Conservation (phyloP, 2,329 filamentous ascomycete genomes). For the Pseudocercospora eumusae region DNA sequence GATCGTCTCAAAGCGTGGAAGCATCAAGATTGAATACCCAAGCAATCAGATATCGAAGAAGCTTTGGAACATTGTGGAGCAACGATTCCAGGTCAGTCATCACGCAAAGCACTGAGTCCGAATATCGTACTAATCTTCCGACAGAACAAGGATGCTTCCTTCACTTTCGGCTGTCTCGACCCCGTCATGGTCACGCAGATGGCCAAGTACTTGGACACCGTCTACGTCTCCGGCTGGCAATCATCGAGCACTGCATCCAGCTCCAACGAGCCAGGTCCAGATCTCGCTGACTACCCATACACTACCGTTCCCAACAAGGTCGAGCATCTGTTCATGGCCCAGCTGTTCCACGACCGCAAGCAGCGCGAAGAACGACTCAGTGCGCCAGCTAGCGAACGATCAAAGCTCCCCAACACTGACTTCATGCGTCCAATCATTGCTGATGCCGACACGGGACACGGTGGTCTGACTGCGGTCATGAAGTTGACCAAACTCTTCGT, state of each 20-base stretch:
- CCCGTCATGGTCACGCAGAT: constrained; percentile 99
- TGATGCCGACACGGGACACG: constrained; percentile 95
- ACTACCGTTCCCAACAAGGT: constrained; percentile 99
- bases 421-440: constrained; percentile 95
- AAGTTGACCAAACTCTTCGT: constrained; percentile 98
- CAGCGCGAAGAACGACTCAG: constrained; percentile 92
- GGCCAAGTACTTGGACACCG: constrained; percentile 97
- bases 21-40: constrained; percentile 85
- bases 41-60: constrained; percentile 91
- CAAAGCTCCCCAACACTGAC: constrained; percentile 76
- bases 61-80: constrained; percentile 86
- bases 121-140: constrained; percentile 4
- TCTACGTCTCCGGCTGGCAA: constrained; percentile 99
- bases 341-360: constrained; percentile 99
- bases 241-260: constrained; percentile 94
- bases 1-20: constrained; percentile 93
- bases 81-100: constrained; percentile 71
- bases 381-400: constrained; percentile 70
- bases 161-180: constrained; percentile 95
- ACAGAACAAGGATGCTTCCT: constrained; percentile 80
- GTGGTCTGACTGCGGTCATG: constrained; percentile 97
- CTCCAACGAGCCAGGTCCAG: constrained; percentile 92
- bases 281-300: constrained; percentile 92
- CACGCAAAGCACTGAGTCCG: not conserved
- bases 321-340: constrained; percentile 93